phyloP scores from a whole-genome alignment of 2,329 filamentous ascomycete species.

The Neopestalotiopsis rosae region DNA sequence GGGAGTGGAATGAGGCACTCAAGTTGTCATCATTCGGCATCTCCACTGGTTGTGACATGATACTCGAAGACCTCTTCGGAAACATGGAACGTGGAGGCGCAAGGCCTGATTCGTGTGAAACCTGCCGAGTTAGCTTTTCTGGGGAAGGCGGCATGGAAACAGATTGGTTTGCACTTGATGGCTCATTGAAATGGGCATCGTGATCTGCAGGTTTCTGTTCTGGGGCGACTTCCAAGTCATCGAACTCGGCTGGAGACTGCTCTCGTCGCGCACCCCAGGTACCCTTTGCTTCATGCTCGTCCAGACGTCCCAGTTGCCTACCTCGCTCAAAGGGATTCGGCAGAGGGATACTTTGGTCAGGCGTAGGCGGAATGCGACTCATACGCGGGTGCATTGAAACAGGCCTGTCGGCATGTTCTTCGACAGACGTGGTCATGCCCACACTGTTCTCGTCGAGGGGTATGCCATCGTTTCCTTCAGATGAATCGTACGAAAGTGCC shows the following conservation, averaged over 20 bases:
- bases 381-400: constrained; percentile 78
- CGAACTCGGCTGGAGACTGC: constrained; percentile 61
- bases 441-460: constrained; percentile 46
- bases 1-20: constrained; percentile 62
- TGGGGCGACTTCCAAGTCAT: constrained; percentile 36
- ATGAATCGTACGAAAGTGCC: constrained; percentile 69
- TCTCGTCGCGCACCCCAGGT: constrained; percentile 62
- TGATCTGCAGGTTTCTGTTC: constrained; percentile 33
- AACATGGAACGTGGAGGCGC: constrained; percentile 57
- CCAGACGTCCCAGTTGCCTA: constrained; percentile 43
- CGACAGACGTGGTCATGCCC: constrained; percentile 60
- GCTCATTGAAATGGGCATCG: constrained; percentile 40
- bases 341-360: constrained; percentile 53
- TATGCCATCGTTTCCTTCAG: constrained; percentile 51
- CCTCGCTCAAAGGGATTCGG: constrained; percentile 50
- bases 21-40: constrained; percentile 75
- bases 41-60: constrained; percentile 66
- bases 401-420: constrained; percentile 63
- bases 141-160: constrained; percentile 45
- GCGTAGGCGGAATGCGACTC: constrained; percentile 64
- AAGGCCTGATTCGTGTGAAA: constrained; percentile 57
- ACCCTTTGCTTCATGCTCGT: constrained; percentile 40
- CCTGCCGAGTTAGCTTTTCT: constrained; percentile 47
- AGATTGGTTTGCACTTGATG: constrained; percentile 37
- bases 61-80: constrained; percentile 61